A percentile compares a stretch with the other conserved stretches of the same genome.
Evolutionary conservation across 2,329 filamentous ascomycete genomes (phyloP).

Genomic region (Xylariaceae sp.): DNA sequence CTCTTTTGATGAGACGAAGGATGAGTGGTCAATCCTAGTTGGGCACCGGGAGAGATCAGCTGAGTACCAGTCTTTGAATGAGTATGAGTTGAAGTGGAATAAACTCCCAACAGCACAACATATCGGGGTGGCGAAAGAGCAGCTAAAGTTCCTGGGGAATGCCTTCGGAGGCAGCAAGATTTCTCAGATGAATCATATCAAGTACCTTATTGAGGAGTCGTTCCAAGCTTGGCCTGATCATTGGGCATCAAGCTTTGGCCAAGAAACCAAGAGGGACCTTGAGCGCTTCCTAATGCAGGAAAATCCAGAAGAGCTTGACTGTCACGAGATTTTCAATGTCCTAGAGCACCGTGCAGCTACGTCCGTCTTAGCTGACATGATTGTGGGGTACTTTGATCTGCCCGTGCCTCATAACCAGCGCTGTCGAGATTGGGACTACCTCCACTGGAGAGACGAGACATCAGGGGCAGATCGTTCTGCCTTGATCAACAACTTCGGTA

Average conservation of each 20-base stretch:
- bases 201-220: constrained; percentile 37
- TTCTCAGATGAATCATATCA: constrained; percentile 39
- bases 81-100: constrained; percentile 34
- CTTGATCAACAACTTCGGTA: constrained; percentile 12
- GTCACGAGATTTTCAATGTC: constrained; percentile 38
- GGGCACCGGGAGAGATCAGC: constrained; percentile 25
- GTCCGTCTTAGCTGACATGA: constrained; percentile 34
- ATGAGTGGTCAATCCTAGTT: constrained; percentile 37
- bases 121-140: background rate
- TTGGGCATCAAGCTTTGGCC: constrained; percentile 30
- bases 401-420: constrained; percentile 28
- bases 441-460: constrained; percentile 18
- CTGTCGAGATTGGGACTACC: constrained; percentile 37
- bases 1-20: constrained; percentile 30
- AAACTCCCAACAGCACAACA: constrained; percentile 6
- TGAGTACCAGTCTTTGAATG: constrained; percentile 17
- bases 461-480: constrained; percentile 2
- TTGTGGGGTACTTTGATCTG: constrained; percentile 30
- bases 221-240: constrained; percentile 35
- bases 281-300: constrained; percentile 21
- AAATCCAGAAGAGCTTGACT: constrained; percentile 23
- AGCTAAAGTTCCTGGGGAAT: constrained; percentile 33
- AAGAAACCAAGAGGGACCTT: constrained; percentile 23
- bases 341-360: constrained; percentile 38
- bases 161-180: constrained; percentile 38